Evolutionary conservation across 768 basidiomycete genomes (phyloP).

Genomic region (Phlebiopsis gigantea): DNA sequence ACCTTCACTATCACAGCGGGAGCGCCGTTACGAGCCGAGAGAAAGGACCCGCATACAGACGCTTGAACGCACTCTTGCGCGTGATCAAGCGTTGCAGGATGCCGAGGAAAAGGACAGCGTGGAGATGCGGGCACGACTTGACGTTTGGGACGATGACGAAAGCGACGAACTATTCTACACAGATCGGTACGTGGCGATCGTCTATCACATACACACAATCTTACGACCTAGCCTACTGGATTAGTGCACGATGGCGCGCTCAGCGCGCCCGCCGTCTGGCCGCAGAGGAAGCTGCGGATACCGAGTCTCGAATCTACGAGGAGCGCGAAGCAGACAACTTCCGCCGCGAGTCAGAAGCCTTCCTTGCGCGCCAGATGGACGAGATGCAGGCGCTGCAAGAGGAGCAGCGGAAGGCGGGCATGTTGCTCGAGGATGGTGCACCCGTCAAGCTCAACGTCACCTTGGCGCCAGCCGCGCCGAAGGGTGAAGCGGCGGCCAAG

Average conservation of each 20-base stretch:
- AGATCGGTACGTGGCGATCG: conserved; percentile 59
- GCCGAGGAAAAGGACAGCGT: conserved; percentile 74
- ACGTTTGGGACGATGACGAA: conserved; percentile 90
- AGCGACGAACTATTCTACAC: conserved; percentile 91
- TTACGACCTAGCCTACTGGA: not conserved
- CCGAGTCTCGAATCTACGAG: conserved; percentile 76
- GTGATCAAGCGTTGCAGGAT: conserved; percentile 66
- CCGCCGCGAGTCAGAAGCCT: conserved; percentile 86
- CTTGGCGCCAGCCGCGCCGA: conserved; percentile 41
- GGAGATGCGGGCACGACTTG: conserved; percentile 76
- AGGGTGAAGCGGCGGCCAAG: conserved; percentile 39
- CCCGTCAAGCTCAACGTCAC: conserved; percentile 85
- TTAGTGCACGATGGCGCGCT: conserved; percentile 81
- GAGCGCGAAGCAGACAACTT: conserved; percentile 84
- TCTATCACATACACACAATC: not conserved
- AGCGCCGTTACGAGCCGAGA: conserved; percentile 88
- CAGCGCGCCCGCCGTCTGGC: conserved; percentile 64
- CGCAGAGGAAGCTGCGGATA: conserved; percentile 80
- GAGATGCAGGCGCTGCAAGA: conserved; percentile 91
- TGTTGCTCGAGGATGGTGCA: conserved; percentile 81
- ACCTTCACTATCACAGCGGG: conserved; percentile 48
- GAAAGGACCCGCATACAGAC: conserved; percentile 78
- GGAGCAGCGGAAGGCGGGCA: conserved; percentile 84
- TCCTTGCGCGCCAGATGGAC: conserved; percentile 91
- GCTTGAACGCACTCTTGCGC: conserved; percentile 69